Base-by-base conservation (phyloP, 257 asterid species). In the Rubia yunnanensis region DNA sequence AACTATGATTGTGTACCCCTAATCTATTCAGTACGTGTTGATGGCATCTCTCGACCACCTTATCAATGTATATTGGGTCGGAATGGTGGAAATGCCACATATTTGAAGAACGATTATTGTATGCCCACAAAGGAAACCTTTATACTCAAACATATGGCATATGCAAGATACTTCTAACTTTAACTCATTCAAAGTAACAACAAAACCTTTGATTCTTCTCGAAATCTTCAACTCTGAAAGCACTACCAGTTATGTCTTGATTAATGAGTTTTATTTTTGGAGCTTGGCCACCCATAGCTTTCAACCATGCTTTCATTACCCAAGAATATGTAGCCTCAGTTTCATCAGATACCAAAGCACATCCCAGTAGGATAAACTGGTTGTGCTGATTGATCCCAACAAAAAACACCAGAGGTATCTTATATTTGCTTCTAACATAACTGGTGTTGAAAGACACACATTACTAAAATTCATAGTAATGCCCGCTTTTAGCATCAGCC, bases 311-410 rank as follows among this genome's bases (percentile, higher is more conserved):
- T 50, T 71, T 76, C 91, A 86, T 82, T 69, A 89, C 85, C 99
- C 99, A 92, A 32, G 86, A 79, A 82, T 66, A 86, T 17, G 97
- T 79, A 41, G 87, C 81, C 46, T 70, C 77, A 60, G 67, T 87
- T 77, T 92, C 97, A 65, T 92, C 97, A 67, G 86, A 86, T 50
- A 92, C 69, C 86, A 92, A 73, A 70, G 99, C 99, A 81, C 99
- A 87, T 65, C 99, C 99, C 55, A 89, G 95, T 69, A 85, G 80
- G 83, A 89, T 78, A 80, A 87, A 87, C 83, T 92, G 99, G 74
- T 84, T 87, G 75, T 92, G 97, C 62, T 92, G 99, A 78, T 89
- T 89, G 72, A 92, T 97, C 79, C 99, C 99, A 73, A 86, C 69
- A 54, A 89, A 86, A 50, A 88, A 85, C 68, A 82, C 89, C 55